Evolutionary conservation across 1,284 basidiomycete species (phyloP).

Genomic region (Ustilago tritici): DNA sequence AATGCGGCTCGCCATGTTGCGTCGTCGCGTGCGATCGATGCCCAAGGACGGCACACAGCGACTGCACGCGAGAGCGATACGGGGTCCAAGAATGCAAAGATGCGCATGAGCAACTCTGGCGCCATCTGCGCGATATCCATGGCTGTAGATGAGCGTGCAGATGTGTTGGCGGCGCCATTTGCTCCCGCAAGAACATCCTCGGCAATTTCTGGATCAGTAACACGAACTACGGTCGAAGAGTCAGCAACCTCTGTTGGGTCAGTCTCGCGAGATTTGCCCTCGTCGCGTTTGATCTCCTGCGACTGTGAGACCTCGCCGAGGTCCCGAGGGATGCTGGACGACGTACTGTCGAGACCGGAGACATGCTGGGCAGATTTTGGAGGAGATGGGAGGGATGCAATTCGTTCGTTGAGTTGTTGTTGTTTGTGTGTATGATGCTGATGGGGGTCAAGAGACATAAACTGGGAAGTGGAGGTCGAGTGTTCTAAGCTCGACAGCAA

Average conservation of each 20-base stretch:
- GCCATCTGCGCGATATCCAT: conserved; percentile 70
- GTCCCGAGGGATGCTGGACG: conserved; percentile 2
- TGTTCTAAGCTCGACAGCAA: conserved; percentile 22
- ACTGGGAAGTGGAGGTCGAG: conserved; percentile 30
- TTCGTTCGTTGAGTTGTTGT: background rate
- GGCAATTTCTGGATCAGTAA: conserved; percentile 21
- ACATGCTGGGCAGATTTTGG: conserved; percentile 21
- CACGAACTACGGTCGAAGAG: conserved; percentile 36
- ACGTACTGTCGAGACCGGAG: background rate
- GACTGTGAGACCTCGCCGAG: background rate
- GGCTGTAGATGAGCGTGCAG: conserved; percentile 58
- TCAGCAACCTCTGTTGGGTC: conserved; percentile 1
- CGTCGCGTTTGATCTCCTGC: conserved; percentile 9
- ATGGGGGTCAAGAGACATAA: conserved; percentile 45
- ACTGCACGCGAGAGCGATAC: conserved; percentile 76
- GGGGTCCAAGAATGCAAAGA: conserved; percentile 82
- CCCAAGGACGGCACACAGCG: conserved; percentile 74
- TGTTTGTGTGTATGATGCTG: conserved; percentile 13
- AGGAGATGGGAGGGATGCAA: background rate
- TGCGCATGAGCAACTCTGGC: conserved; percentile 80
- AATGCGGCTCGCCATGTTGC: conserved; percentile 87
- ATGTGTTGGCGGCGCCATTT: background rate
- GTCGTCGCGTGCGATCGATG: conserved; percentile 80
- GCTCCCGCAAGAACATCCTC: background rate
- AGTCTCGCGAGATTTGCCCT: conserved; percentile 23